These are phyloP conservation scores for Teratosphaeria nubilosa DNA, from an alignment of 2,329 filamentous ascomycete species.

Conservation along the genomic window DNA sequence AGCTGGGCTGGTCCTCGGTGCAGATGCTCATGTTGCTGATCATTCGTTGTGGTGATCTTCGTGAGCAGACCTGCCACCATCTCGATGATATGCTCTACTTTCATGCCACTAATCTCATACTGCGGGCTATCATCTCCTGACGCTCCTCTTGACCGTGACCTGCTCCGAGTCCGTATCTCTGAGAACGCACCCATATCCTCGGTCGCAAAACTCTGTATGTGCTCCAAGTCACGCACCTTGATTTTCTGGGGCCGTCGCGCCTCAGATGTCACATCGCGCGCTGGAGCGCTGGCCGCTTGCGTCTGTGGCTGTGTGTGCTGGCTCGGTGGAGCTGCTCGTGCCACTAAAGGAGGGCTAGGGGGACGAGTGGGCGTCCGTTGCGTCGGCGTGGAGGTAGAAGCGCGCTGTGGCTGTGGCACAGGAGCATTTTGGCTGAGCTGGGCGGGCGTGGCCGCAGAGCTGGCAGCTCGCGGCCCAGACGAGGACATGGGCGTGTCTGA, in stretches of 20 bases:
- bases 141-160: conserved; percentile 33
- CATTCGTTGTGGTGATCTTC: conserved; percentile 95
- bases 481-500: conserved; percentile 21
- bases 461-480: conserved; percentile 20
- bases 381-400: conserved; percentile 8
- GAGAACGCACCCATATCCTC: conserved; percentile 58
- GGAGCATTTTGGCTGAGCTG: conserved; percentile 6
- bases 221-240: conserved; percentile 76
- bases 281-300: conserved; percentile 1
- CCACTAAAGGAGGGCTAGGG: conserved; percentile 15
- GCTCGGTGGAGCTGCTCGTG: conserved; percentile 16
- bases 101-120: conserved; percentile 97
- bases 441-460: conserved; percentile 16
- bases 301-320: conserved; percentile 15
- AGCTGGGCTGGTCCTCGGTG: conserved; percentile 61
- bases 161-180: conserved; percentile 32
- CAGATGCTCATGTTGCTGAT: conserved; percentile 82
- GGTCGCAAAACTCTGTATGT: conserved; percentile 79
- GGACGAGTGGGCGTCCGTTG: conserved; percentile 10
- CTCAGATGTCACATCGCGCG: conserved; percentile 19
- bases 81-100: conserved; percentile 92
- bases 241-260: conserved; percentile 50
- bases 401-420: conserved; percentile 2
- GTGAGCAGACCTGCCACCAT: conserved; percentile 96
- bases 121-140: conserved; percentile 46